Base-by-base conservation (phyloP, 345 rosid genomes). In the Lepidium aucheri region DNA sequence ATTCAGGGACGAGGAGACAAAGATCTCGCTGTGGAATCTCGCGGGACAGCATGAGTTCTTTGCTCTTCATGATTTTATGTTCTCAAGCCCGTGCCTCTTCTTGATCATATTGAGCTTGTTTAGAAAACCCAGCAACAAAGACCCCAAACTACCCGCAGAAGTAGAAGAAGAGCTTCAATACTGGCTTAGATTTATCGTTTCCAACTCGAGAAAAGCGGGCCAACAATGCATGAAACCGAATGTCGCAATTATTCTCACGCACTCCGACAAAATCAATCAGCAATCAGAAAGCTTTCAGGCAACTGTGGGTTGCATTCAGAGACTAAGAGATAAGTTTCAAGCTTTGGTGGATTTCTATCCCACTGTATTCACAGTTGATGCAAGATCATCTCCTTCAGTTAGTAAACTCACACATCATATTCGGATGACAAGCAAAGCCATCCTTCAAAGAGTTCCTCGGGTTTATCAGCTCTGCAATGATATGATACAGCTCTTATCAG, bases 61-160 rank as follows among this genome's bases (percentile, higher is more conserved):
- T 54, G 82, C 97, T 38, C 89, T 93, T 53, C 96, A 93, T 70
- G 97, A 93, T 78, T 82, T 93, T 67, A 90, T 93, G 98, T 93
- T 90, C 73, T 95, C 98, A 3, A 88, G 90, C 40, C 94, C 97
- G 12, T 78, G 87, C 5, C 78, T 78, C 78, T 93, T 93, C 85
- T 70, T 93, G 35, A 83, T 93, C 78, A 61, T 86, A 72, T 60
- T 86, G 45, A 93, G 97, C 76, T 82, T 93, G 81, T 93, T 82
- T 80, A 80, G 80, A 78, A 86, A 83, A 74, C 97, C 93, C 4
- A 82, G 47, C 90, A 88, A 88, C 60, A 83, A 82, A 69, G 98
- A 90, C 49, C 90, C 83, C 1, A 90, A 93, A 76, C 74, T 87
- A 16, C 79, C 97, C 2, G 76, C 41, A 51, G 96, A 93, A 75